Conservation (phyloP, 129 eudicot species). For the Chrysanthemum lavandulifolium region DNA sequence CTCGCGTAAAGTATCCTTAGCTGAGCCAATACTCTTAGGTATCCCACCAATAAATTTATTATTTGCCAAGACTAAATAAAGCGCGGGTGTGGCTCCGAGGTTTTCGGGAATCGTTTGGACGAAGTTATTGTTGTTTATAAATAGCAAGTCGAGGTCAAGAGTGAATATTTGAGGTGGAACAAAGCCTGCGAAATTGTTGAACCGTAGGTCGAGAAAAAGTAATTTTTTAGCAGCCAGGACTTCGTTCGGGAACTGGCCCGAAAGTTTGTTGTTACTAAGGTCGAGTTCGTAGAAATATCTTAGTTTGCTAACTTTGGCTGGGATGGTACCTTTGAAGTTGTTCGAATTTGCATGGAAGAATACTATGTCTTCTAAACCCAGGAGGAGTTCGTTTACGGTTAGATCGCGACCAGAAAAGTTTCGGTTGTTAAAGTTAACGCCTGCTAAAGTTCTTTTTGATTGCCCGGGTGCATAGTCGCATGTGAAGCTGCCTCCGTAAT, state of each 20-base stretch:
- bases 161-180: conserved; percentile 39
- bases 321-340: conserved; percentile 36
- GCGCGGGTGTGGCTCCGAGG: conserved; percentile 36
- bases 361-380: conserved; percentile 35
- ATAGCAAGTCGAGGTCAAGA: conserved; percentile 39
- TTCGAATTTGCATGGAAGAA: conserved; percentile 58
- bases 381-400: conserved; percentile 30
- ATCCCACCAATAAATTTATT: conserved; percentile 41
- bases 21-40: conserved; percentile 35
- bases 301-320: conserved; percentile 6
- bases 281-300: conserved; percentile 39
- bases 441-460: conserved; percentile 23
- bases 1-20: conserved; percentile 29
- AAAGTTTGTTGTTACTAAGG: conserved; percentile 41
- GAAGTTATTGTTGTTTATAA: conserved; percentile 47
- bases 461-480: conserved; percentile 31
- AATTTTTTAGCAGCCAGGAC: conserved; percentile 24
- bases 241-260: conserved; percentile 34
- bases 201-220: conserved; percentile 44
- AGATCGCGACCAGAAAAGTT: conserved; percentile 26
- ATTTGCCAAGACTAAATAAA: conserved; percentile 43
- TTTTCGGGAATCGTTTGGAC: conserved; percentile 31
- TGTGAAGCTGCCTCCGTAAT: conserved; percentile 35
- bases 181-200: conserved; percentile 34
- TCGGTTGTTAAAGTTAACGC: conserved; percentile 39